A percentile compares a stretch with the other conserved stretches of the same genome.
These are phyloP conservation scores for Capronia coronata DNA, from an alignment of 2,329 filamentous ascomycete genomes.

Conservation along the genomic window DNA sequence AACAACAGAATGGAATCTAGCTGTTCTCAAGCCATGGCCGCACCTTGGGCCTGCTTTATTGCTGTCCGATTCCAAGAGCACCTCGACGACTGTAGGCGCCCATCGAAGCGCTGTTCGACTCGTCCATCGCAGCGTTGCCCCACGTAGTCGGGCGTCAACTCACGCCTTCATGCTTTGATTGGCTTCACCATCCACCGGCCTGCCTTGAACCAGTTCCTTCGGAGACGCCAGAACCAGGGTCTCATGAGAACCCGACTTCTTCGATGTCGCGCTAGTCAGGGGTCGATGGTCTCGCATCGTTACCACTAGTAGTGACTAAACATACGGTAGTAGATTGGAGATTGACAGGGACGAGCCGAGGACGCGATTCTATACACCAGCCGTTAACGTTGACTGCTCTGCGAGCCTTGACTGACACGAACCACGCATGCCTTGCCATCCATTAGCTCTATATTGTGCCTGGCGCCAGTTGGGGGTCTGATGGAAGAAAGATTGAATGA, in stretches of 20 bases:
- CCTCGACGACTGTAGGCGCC: slow-evolving; percentile 16
- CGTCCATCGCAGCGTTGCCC: slow-evolving; percentile 10
- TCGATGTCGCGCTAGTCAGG: background rate
- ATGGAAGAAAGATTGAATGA: background rate
- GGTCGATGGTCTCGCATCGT: too few relatives aligned
- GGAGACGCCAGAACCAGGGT: slow-evolving; percentile 2
- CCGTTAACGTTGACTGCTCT: background rate
- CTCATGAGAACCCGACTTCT: background rate
- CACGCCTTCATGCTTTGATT: slow-evolving; percentile 12
- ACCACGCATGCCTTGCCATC: background rate
- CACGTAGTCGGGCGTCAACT: slow-evolving; percentile 22
- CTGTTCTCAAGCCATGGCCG: background rate
- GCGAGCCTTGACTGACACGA: background rate
- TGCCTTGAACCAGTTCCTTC: background rate
- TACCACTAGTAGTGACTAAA: background rate
- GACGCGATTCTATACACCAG: background rate
- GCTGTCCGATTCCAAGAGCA: background rate
- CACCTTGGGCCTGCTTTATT: background rate
- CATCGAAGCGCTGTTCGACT: slow-evolving; percentile 20
- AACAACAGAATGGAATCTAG: background rate
- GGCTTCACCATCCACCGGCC: background rate
- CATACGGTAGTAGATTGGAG: background rate
- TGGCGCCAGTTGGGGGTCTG: too few relatives aligned
- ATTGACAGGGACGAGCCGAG: background rate
- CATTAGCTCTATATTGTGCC: too few relatives aligned